A percentile compares a stretch with the other conserved stretches of the same genome.
These are phyloP conservation scores for Linnemannia hyalina DNA, from an alignment of 192 early-diverging fungal species.

Conservation along the genomic window DNA sequence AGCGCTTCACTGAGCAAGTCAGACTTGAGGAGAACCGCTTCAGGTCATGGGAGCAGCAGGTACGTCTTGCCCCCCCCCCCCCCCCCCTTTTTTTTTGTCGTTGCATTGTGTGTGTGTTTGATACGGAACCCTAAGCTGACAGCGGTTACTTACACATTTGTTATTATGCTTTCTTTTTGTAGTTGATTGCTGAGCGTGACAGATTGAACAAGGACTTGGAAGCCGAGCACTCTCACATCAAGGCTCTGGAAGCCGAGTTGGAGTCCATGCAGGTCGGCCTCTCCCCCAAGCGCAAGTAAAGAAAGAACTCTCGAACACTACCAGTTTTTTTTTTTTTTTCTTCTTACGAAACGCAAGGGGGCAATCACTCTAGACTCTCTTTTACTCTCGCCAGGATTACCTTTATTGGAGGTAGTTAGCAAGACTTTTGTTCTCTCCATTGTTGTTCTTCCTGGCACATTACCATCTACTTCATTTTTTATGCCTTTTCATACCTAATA, in stretches of 20 bases:
- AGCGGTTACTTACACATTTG: background rate
- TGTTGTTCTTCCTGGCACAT: background rate
- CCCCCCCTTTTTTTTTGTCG: background rate
- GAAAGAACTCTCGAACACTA: background rate
- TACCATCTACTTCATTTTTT: conserved; percentile 7
- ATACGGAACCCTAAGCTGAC: too few species aligned
- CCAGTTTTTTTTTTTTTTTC: background rate
- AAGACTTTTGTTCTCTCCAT: background rate
- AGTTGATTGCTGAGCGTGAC: conserved; percentile 96
- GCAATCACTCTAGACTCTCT: background rate
- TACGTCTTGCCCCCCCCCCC: background rate
- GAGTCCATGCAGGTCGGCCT: conserved; percentile 60
- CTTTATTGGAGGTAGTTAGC: background rate
- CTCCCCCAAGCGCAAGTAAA: conserved; percentile 56
- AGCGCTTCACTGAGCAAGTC: conserved; percentile 97
- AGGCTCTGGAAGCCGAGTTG: conserved; percentile 91
- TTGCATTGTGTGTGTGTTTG: background rate
- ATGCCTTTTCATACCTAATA: conserved; percentile 6
- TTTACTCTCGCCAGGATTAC: background rate
- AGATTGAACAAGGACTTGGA: conserved; percentile 99
- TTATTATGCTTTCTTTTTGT: conserved; percentile 1
- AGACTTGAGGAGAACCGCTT: conserved; percentile 96
- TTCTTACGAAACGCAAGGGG: background rate
- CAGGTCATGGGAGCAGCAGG: conserved; percentile 96
- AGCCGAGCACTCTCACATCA: conserved; percentile 92